Evolutionary conservation across 1,284 basidiomycete genomes (phyloP).

Genomic region (Irpex rosettiformis): DNA sequence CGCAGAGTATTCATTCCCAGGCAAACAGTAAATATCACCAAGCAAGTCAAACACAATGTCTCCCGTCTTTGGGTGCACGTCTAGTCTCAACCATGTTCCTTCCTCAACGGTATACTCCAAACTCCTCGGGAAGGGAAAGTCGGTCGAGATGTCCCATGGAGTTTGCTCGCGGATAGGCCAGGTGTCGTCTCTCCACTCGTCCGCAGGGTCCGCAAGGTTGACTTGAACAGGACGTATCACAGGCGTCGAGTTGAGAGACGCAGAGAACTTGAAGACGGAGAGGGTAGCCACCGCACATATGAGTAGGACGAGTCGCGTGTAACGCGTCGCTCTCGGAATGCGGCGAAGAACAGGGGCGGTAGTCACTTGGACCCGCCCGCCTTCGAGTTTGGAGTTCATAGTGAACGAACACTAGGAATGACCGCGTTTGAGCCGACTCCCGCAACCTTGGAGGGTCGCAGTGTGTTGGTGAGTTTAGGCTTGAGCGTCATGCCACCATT

Average conservation of each 20-base stretch:
- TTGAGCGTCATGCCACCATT: too few species aligned
- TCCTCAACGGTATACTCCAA: constrained; percentile 67
- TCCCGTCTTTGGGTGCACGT: constrained; percentile 62
- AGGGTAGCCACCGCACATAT: constrained; percentile 1
- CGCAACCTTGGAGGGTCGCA: too few species aligned
- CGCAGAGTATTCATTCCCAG: constrained; percentile 37
- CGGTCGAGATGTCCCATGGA: constrained; percentile 76
- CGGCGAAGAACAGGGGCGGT: neutral
- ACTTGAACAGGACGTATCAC: neutral
- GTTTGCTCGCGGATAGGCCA: constrained; percentile 63
- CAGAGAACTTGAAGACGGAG: constrained; percentile 2
- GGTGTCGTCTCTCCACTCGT: constrained; percentile 54
- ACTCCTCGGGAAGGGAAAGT: constrained; percentile 60
- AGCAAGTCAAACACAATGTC: constrained; percentile 75
- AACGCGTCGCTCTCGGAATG: neutral
- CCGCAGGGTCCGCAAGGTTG: constrained; percentile 27
- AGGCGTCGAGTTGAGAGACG: neutral
- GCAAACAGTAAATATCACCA: constrained; percentile 69
- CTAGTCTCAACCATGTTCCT: constrained; percentile 71
- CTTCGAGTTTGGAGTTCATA: neutral
- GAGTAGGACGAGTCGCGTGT: constrained; percentile 2
- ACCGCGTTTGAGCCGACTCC: neutral
- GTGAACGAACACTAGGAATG: neutral
- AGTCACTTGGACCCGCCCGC: neutral
- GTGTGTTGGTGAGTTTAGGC: too few species aligned